phyloP scores from a whole-genome alignment of 352 stramenopile genomes.

The Phytophthora tubulina region DNA sequence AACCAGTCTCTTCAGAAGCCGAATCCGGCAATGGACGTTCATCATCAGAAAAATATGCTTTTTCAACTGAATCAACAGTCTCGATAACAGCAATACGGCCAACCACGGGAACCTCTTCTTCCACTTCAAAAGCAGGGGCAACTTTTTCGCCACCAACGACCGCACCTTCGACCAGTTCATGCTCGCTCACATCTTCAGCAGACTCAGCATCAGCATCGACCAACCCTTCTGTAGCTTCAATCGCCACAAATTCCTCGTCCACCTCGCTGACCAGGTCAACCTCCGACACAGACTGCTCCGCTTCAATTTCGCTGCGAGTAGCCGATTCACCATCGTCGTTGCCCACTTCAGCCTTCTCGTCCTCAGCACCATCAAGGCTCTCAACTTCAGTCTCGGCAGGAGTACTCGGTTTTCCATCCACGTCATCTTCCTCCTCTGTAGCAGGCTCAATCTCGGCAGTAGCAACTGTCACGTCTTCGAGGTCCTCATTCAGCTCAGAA shows the following conservation, averaged over 20 bases:
- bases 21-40: no score
- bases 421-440: conserved; percentile 1
- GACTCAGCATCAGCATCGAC: conserved; percentile 1
- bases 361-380: neutral
- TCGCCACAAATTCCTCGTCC: conserved; percentile 24
- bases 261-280: conserved; percentile 11
- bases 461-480: conserved; percentile 1
- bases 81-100: no score
- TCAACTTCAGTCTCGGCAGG: conserved; percentile 6
- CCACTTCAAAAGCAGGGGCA: neutral
- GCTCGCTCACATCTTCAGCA: neutral
- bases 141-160: neutral
- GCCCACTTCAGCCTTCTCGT: conserved; percentile 9
- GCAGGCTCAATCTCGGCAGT: neutral
- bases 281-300: conserved; percentile 12
- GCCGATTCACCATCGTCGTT: conserved; percentile 1
- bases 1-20: no score
- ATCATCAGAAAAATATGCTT: no score
- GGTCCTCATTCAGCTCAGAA: neutral
- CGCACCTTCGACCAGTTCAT: conserved; percentile 1
- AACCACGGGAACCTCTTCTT: neutral
- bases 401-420: conserved; percentile 1
- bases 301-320: conserved; percentile 9
- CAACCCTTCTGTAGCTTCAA: conserved; percentile 28
- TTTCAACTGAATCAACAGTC: no score